phyloP scores from a whole-genome alignment of 2,329 filamentous ascomycete species.

The Coleophoma cylindrospora region DNA sequence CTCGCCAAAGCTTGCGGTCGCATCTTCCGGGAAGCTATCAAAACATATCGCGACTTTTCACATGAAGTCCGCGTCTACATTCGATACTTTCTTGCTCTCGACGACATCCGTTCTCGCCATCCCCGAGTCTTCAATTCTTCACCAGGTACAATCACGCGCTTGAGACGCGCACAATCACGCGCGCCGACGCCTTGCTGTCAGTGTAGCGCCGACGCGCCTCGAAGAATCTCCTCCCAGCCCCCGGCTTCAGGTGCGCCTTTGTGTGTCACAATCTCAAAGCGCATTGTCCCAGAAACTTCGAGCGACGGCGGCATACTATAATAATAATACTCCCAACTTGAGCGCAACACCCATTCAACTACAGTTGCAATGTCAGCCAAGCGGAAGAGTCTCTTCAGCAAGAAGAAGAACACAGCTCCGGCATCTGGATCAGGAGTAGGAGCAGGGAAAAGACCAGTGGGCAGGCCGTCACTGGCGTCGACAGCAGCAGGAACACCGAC shows the following conservation, averaged over 20 bases:
- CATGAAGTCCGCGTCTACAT: no score
- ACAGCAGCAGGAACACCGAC: not conserved
- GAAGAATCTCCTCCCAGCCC: not conserved
- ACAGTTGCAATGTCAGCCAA: conserved; percentile 3
- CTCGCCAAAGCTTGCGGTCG: no score
- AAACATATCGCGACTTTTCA: no score
- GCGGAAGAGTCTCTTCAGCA: not conserved
- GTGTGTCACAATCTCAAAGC: not conserved
- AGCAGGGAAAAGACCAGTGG: no score
- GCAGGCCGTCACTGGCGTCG: not conserved
- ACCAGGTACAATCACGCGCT: not conserved
- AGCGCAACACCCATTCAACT: not conserved
- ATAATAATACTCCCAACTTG: not conserved
- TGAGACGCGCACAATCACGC: not conserved
- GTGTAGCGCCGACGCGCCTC: not conserved
- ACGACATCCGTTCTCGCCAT: no score
- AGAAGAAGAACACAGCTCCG: not conserved
- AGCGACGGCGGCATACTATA: not conserved
- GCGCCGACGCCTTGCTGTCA: not conserved
- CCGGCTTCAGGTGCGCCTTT: not conserved
- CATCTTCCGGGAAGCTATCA: no score
- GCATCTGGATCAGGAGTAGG: not conserved
- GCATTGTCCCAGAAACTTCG: not conserved
- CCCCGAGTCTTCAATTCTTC: not conserved
- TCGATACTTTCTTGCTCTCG: no score